Percentiles rank a stretch among this genome's conserved stretches.
Conservation (phyloP, 805 yeast species). For the Jamesozyma gamospora region DNA sequence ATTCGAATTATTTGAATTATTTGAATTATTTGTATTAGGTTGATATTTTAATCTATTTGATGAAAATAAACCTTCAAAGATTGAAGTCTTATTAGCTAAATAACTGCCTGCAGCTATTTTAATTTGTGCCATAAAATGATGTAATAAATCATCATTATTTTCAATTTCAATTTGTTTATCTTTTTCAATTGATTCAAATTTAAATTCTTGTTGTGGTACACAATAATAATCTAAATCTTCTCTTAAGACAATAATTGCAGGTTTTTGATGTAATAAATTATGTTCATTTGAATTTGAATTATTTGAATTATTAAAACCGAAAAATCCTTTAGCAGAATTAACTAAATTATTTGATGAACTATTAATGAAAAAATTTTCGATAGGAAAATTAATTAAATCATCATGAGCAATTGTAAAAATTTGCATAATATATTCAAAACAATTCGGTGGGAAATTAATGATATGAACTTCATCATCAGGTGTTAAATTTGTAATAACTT, state of each 20-base stretch:
- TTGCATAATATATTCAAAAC: conserved; percentile 74
- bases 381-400: conserved; percentile 37
- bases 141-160: conserved; percentile 31
- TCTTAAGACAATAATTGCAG: conserved; percentile 81
- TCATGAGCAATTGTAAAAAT: conserved; percentile 61
- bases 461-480: conserved; percentile 74
- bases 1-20: background rate
- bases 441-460: conserved; percentile 67
- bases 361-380: conserved; percentile 30
- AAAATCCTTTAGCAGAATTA: conserved; percentile 23
- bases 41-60: conserved; percentile 25
- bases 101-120: conserved; percentile 66
- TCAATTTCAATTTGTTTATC: conserved; percentile 35
- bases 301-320: conserved; percentile 10
- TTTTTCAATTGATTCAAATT: conserved; percentile 31
- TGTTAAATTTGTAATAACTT: conserved; percentile 66
- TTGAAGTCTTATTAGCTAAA: conserved; percentile 44
- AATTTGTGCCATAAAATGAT: conserved; percentile 48
- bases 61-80: conserved; percentile 64
- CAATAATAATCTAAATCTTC: conserved; percentile 93
- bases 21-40: conserved; percentile 3
- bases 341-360: conserved; percentile 7
- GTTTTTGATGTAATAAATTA: conserved; percentile 64
- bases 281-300: conserved; percentile 38
- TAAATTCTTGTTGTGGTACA: conserved; percentile 41